Conservation (phyloP, 2,329 filamentous ascomycete species). For the Trichoderma simmonsii region DNA sequence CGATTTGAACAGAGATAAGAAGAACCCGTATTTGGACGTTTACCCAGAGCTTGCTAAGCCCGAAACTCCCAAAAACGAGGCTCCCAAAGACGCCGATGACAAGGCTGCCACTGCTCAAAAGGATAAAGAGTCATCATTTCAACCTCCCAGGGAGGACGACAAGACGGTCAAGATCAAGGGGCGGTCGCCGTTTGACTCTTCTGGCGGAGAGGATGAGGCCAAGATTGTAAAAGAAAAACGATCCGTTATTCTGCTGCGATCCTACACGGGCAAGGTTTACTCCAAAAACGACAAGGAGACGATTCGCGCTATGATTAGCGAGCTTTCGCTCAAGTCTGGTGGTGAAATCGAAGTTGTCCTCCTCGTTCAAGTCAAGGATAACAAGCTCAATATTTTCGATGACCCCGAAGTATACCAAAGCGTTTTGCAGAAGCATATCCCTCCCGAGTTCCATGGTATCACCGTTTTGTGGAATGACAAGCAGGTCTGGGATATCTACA, state of each 20-base stretch:
- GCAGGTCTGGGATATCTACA: constrained; percentile 75
- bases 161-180: constrained; percentile 19
- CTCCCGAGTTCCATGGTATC: constrained; percentile 67
- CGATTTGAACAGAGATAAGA: constrained; percentile 38
- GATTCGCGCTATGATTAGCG: constrained; percentile 74
- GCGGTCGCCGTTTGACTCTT: constrained; percentile 11
- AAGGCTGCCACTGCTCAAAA: not conserved
- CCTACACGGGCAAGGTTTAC: constrained; percentile 72
- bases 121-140: not conserved
- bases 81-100: not conserved
- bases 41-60: constrained; percentile 37
- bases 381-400: constrained; percentile 56
- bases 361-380: constrained; percentile 73
- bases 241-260: constrained; percentile 72
- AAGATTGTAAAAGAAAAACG: constrained; percentile 44
- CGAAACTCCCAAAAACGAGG: not conserved
- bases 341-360: constrained; percentile 80
- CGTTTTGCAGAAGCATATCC: constrained; percentile 61
- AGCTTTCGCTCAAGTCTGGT: constrained; percentile 71
- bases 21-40: constrained; percentile 43
- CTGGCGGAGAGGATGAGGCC: constrained; percentile 8
- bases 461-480: constrained; percentile 71
- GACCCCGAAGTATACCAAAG: constrained; percentile 56
- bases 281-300: constrained; percentile 76
- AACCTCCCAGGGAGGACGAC: not conserved